Base-by-base conservation (phyloP, 2,329 filamentous ascomycete genomes). In the Fusarium torreyae region DNA sequence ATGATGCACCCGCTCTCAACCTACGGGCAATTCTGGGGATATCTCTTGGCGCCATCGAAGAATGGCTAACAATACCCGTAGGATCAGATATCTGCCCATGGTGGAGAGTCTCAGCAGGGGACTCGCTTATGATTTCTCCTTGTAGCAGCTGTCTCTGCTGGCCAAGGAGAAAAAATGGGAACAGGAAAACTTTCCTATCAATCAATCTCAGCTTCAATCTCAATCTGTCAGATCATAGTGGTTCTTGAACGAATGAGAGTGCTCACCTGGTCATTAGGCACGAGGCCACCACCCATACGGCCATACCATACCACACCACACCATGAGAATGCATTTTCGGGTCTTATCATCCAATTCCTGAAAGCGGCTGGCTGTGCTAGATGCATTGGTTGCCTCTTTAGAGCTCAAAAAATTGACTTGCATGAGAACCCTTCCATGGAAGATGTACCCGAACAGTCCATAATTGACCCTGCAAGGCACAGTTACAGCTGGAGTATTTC, bases 11-110 rank as follows among this genome's bases (percentile, higher is more conserved):
- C 63, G 57, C 56, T 55, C 36, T 51, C 33, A 50, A 60, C 24
- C 39, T 39, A 33, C 48, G 69, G 54, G 48, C 56, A 57, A 71
- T 40, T 74, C 72, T 72, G 72, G 72, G 72, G 71, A 74, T 74
- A 74, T 74, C 71, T 75, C 72, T 74, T 74, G 72, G 72, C 72
- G 56, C 40, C 39, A 44, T 68, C 45, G 68, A 68, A 60, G 59
- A 66, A 52, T 57, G 52, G 36, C 57, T 59, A 65, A 65, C 31
- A 48, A 36, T 26, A 36, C 31, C 31, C 26, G 26, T 49, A 20
- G 55, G 59, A 57, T 60, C 53, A 69, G 51, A 51, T 68, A 56
- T 71, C 56, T 54, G 56, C 44, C 55, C 53, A 22, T 45, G 48
- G 45, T 63, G 54, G 50, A 57, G 51, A 18, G 56, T n/a, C 52